These are phyloP conservation scores for Theobroma grandiflorum DNA, from an alignment of 441 rosid genomes.

Conservation along the genomic window DNA sequence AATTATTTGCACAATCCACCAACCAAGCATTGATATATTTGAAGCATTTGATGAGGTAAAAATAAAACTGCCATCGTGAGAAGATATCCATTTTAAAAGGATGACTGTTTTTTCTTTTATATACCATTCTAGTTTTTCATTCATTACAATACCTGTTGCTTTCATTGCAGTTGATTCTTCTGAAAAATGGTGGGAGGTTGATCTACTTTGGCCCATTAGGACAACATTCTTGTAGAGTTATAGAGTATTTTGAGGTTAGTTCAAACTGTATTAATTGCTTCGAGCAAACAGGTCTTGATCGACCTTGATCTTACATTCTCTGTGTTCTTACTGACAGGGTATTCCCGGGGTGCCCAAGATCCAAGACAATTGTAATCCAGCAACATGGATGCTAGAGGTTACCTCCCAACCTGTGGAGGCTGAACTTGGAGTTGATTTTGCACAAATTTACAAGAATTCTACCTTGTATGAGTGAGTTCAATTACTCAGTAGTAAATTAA, in stretches of 20 bases:
- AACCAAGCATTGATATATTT: conserved; percentile 77
- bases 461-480: conserved; percentile 46
- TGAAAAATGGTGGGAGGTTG: conserved; percentile 64
- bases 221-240: conserved; percentile 50
- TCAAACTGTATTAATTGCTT: background rate
- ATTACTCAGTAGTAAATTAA: background rate
- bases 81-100: background rate
- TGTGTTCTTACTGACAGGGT: conserved; percentile 35
- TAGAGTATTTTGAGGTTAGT: conserved; percentile 65
- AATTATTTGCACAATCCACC: conserved; percentile 76
- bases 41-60: conserved; percentile 78
- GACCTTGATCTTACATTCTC: background rate
- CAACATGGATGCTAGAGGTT: conserved; percentile 71
- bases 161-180: conserved; percentile 45
- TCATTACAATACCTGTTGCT: background rate
- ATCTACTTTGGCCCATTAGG: conserved; percentile 76
- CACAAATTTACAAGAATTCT: conserved; percentile 54
- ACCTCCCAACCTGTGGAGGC: conserved; percentile 57
- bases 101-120: background rate
- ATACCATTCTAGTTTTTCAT: background rate
- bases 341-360: conserved; percentile 53
- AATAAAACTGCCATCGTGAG: background rate
- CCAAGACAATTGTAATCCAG: conserved; percentile 59
- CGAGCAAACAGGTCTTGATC: background rate
- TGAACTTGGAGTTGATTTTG: conserved; percentile 58